phyloP scores from a whole-genome alignment of 495 filamentous ascomycete genomes.

The Aspergillus bridgeri region DNA sequence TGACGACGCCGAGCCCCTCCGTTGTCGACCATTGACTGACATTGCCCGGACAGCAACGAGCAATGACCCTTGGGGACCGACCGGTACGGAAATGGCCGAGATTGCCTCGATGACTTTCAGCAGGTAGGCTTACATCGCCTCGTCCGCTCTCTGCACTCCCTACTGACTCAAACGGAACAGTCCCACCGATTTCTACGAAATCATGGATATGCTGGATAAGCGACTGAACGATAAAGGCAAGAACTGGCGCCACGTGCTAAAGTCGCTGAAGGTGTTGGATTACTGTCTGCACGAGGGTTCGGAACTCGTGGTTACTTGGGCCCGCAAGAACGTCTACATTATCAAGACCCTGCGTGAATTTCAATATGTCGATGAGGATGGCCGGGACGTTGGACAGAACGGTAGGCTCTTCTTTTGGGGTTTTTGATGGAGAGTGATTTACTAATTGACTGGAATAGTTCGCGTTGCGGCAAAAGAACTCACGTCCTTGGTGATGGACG shows the following conservation, averaged over 20 bases:
- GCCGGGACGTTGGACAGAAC: conserved; percentile 91
- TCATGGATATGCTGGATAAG: conserved; percentile 99
- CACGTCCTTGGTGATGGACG: conserved; percentile 88
- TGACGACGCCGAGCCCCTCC: not conserved
- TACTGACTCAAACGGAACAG: conserved; percentile 42
- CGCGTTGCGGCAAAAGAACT: conserved; percentile 95
- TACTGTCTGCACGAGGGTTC: conserved; percentile 98
- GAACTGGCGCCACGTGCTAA: conserved; percentile 99
- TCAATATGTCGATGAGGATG: conserved; percentile 91
- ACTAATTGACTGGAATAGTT: conserved; percentile 52
- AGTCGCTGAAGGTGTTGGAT: conserved; percentile 95
- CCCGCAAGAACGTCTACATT: conserved; percentile 94
- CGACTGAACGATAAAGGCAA: conserved; percentile 99
- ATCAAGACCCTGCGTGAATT: conserved; percentile 99
- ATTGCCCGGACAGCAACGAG: conserved; percentile 71
- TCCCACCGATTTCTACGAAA: conserved; percentile 97
- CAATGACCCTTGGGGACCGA: conserved; percentile 99
- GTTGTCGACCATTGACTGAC: not conserved
- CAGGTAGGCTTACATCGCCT: conserved; percentile 58
- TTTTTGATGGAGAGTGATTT: not conserved
- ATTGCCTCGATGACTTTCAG: conserved; percentile 97
- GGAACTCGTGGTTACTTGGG: conserved; percentile 96
- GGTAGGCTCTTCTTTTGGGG: conserved; percentile 48
- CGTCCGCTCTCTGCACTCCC: not conserved
- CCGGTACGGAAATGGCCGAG: conserved; percentile 97